Evolutionary conservation across 352 stramenopile genomes (phyloP).

Genomic region (Phytophthora colocasiae): DNA sequence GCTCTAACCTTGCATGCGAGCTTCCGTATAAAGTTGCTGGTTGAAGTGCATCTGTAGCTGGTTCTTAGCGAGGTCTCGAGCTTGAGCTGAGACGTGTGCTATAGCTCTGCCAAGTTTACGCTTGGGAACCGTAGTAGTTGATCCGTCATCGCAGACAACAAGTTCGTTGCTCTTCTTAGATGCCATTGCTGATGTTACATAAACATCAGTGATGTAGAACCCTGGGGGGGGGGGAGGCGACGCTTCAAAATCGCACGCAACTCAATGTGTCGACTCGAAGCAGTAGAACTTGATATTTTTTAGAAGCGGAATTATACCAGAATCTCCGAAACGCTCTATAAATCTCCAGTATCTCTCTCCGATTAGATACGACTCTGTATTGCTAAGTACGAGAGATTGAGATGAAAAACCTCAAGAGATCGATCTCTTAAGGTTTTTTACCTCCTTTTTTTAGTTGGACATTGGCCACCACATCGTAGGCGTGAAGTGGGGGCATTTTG

Average conservation of each 20-base stretch:
- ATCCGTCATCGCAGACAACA: conserved; percentile 1
- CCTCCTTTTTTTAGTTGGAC: too few relatives aligned
- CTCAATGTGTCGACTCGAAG: background rate
- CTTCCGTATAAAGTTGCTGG: conserved; percentile 8
- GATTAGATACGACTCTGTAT: background rate
- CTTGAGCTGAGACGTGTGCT: conserved; percentile 13
- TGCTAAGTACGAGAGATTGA: background rate
- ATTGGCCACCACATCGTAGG: too few relatives aligned
- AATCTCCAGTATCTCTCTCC: background rate
- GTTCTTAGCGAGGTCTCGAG: background rate
- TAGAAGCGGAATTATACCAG: too few relatives aligned
- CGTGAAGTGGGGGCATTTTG: too few relatives aligned
- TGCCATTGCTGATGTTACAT: too few relatives aligned
- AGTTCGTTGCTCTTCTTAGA: background rate
- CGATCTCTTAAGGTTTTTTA: too few relatives aligned
- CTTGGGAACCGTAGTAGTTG: background rate
- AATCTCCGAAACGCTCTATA: background rate
- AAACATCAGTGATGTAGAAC: background rate
- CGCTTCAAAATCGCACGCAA: conserved; percentile 1
- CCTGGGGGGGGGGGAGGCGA: background rate
- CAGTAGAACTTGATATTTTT: too few relatives aligned
- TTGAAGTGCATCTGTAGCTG: background rate
- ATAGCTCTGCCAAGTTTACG: conserved; percentile 1
- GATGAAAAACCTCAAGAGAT: too few relatives aligned
- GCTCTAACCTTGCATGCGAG: background rate